Base-by-base conservation (phyloP, 1,284 basidiomycete genomes). In the Rhizoctonia solani region DNA sequence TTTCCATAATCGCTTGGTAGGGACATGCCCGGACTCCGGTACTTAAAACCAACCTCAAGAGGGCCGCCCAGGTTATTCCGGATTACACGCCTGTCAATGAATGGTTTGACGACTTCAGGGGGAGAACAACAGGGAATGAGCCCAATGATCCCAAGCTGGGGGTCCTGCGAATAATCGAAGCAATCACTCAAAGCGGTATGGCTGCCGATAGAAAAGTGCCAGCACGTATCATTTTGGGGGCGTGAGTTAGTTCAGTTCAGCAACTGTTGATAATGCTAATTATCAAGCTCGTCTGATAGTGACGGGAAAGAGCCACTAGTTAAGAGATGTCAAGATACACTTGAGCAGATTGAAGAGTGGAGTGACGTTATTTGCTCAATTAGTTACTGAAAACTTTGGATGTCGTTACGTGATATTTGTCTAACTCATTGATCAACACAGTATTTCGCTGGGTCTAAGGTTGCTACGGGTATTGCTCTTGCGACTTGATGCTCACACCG, bases 291-390 rank as follows among this genome's bases (percentile, higher is more conserved):
- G n/a, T n/a, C 8, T 39, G 8, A 8, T 39, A 46, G 44, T 21
- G 44, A 46, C n/a, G 44, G 8, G 9, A 46, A 46, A 46, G 44
- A 21, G 13, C 44, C n/a, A 46, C 9, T 46, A 19, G 21, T 46
- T 19, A 46, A 46, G n/a, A 46, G 5, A 19, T 46, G 44, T 19
- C 44, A 46, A 21, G 44, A 19, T 46, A 46, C 44, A 11, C 6
- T 46, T 46, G 61, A 65, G 39, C 52, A 52, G 2, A 27, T 54
- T 4, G 27, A 49, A 9, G 50, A 52, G 23, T 65, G 61, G 21
- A 53, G 27, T 27, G 61, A 52, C 8, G 47, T 34, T 23, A 65
- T 50, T 25, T 46, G 44, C n/a, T 9, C 8, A 14, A 11, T 5
- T 11, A 5, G 8, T 6, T 21, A 46, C 44, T 9, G 19, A 6